phyloP scores from a whole-genome alignment of 2,329 filamentous ascomycete genomes.

The Beauveria sp. region DNA sequence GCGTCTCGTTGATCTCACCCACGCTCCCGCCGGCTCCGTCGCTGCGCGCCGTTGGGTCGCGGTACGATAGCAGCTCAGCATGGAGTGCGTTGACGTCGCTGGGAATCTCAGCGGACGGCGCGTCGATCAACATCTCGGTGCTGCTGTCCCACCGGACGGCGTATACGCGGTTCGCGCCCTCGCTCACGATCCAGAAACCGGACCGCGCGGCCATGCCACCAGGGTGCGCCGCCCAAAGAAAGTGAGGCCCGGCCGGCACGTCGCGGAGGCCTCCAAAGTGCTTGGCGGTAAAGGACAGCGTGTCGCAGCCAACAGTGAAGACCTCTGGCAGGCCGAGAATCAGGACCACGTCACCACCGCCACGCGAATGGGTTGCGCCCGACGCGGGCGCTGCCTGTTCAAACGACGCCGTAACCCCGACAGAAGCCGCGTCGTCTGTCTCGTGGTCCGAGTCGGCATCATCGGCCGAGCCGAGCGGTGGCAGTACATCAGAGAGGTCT shows the following conservation, averaged over 20 bases:
- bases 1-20: constrained; percentile 15
- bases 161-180: constrained; percentile 27
- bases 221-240: constrained; percentile 50
- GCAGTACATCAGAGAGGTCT: neutral
- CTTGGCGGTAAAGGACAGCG: constrained; percentile 37
- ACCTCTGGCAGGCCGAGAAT: constrained; percentile 42
- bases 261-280: constrained; percentile 47
- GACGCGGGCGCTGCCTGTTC: neutral
- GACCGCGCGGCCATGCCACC: constrained; percentile 40
- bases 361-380: neutral
- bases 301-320: constrained; percentile 47
- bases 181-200: constrained; percentile 49
- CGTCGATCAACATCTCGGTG: constrained; percentile 46
- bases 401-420: too few species aligned
- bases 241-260: constrained; percentile 48
- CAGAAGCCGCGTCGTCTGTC: neutral
- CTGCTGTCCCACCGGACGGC: constrained; percentile 49
- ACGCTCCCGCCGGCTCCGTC: constrained; percentile 14
- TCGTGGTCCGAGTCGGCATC: neutral
- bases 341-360: constrained; percentile 41
- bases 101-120: constrained; percentile 36
- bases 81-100: constrained; percentile 32
- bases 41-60: constrained; percentile 24
- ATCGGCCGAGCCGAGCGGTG: neutral
- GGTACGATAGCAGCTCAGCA: constrained; percentile 37